Base-by-base conservation (phyloP, 73 alveolate species). In the Breviolum minutum region DNA sequence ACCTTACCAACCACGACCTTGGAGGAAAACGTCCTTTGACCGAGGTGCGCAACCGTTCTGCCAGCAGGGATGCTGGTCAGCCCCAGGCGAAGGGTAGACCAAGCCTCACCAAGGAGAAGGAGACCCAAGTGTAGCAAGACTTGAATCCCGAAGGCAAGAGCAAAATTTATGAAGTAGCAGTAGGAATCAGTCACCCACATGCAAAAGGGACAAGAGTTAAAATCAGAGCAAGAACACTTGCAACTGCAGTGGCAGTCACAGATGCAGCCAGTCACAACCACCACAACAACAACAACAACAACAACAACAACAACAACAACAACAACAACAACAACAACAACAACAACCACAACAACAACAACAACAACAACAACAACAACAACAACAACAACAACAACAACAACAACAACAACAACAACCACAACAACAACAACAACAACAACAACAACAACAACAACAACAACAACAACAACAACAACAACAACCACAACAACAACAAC, bases 41-140 rank as follows among this genome's bases (percentile, higher is more conserved):
- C 16, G 24, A 80, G 69, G 89, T 16, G 32, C 89, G 89, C 19
- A 80, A 80, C 30, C 89, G 89, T 40, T 80, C 89, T 80, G 89
- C 70, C 68, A 80, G 89, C 89, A 80, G 89, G 89, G 89, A 80
- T 40, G 13, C 62, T 7, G 60, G 14, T 8, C n/a, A 7, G 85
- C 12, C 60, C 11, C 30, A 11, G 81, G 0, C 13, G 85, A 76
- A 76, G 85, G 63, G 63, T 27, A 24, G 85, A 76, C 13, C 85
- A 61, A 76, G 85, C 85, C 60, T 76, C 62, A n/a, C 7, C 63
- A 76, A 76, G 85, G 85, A 76, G 85, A 22, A n/a, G 30, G 32
- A 8, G 19, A 27, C 22, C 85, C 10, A 12, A 12, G 2, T 20
- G 19, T 71, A 20, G 4, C 30, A 11, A 71, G 81, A 71, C 32